Evolutionary conservation across 257 asterid genomes (phyloP).

Genomic region (Mitragyna speciosa): DNA sequence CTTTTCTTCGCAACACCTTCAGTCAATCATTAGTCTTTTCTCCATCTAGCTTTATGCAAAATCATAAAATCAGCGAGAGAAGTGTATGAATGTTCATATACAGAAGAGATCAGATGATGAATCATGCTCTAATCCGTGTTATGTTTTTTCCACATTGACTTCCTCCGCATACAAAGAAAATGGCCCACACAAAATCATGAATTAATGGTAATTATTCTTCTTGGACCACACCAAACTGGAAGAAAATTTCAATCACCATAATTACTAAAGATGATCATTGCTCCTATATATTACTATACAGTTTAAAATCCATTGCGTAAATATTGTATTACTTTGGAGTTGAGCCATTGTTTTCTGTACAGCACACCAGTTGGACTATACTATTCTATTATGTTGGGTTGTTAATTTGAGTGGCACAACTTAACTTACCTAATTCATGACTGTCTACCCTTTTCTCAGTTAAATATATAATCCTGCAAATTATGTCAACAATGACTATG

Average conservation of each 20-base stretch:
- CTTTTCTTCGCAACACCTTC: too few relatives aligned
- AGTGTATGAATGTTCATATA: too few relatives aligned
- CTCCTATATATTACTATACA: not conserved
- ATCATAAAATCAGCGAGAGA: too few relatives aligned
- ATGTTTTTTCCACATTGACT: too few relatives aligned
- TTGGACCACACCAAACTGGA: not conserved
- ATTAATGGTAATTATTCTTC: too few relatives aligned
- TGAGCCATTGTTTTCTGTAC: constrained; percentile 2
- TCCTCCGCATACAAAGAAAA: too few relatives aligned
- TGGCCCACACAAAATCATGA: too few relatives aligned
- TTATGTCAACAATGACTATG: not conserved
- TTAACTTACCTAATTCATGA: not conserved
- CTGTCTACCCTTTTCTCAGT: not conserved
- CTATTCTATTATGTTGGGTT: too few relatives aligned
- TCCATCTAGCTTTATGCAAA: too few relatives aligned
- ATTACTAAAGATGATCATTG: not conserved
- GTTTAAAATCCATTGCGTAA: not conserved
- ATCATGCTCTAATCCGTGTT: too few relatives aligned
- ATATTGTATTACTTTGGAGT: not conserved
- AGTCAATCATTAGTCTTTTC: too few relatives aligned
- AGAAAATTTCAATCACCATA: not conserved
- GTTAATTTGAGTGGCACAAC: not conserved
- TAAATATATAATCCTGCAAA: not conserved
- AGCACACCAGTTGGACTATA: constrained; percentile 3
- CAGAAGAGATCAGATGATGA: too few relatives aligned